Evolutionary conservation across 768 basidiomycete species (phyloP).

Genomic region (Boletellus emodensis): DNA sequence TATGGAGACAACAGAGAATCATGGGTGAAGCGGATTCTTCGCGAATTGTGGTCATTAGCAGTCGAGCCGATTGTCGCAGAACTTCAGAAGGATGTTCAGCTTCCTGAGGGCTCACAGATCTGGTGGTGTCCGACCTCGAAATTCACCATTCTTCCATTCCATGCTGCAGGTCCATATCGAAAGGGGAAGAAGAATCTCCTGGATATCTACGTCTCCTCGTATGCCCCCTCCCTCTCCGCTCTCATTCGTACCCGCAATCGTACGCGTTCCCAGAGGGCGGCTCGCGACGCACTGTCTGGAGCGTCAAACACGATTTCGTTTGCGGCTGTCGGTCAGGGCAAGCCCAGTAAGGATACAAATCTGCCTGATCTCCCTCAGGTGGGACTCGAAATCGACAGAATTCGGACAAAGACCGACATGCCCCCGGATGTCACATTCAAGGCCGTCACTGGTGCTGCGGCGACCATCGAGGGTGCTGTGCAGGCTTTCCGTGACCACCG

Average conservation of each 20-base stretch:
- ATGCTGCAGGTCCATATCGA: not conserved
- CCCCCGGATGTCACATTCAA: not conserved
- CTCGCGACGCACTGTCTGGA: not conserved
- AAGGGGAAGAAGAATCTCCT: not conserved
- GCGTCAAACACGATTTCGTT: not conserved
- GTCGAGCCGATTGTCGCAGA: not conserved
- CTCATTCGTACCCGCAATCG: not conserved
- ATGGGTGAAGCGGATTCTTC: not conserved
- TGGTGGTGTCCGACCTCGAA: not conserved
- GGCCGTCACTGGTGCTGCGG: not conserved
- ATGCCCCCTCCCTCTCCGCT: not conserved
- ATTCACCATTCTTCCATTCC: not conserved
- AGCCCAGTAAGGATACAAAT: not conserved
- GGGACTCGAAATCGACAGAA: not conserved
- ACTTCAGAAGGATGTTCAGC: not conserved
- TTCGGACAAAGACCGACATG: not conserved
- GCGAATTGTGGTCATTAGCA: not conserved
- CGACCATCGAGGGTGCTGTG: not conserved
- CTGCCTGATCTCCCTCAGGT: not conserved
- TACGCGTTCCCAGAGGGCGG: not conserved
- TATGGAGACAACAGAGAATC: not conserved
- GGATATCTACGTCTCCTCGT: not conserved
- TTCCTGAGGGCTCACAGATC: not conserved
- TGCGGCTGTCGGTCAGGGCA: not conserved
- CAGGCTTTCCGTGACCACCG: not conserved